Evolutionary conservation across 352 stramenopile species (phyloP).

Genomic region (Globisporangium acanthophoron): DNA sequence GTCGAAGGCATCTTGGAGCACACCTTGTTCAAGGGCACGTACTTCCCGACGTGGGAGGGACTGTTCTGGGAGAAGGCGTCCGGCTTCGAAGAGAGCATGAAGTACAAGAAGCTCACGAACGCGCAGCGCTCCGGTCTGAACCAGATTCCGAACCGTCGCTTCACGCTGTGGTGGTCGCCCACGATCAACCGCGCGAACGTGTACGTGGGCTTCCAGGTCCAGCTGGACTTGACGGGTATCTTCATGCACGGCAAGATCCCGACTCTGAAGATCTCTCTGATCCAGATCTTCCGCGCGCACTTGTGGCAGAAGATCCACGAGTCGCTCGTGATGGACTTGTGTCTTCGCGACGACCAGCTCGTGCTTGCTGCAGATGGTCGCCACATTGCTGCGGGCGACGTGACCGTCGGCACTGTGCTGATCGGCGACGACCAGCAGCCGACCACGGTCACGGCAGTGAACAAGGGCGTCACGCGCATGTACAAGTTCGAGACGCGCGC

Average conservation of each 20-base stretch:
- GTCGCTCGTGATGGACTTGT: constrained; percentile 96
- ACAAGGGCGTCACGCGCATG: constrained; percentile 11
- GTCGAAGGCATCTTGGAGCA: constrained; percentile 99
- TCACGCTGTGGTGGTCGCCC: constrained; percentile 99
- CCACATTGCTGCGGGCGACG: constrained; percentile 7
- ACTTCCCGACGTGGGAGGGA: constrained; percentile 99
- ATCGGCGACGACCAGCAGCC: constrained; percentile 8
- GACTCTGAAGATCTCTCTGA: constrained; percentile 99
- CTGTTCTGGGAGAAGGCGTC: constrained; percentile 99
- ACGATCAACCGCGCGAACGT: constrained; percentile 99
- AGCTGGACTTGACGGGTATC: constrained; percentile 99
- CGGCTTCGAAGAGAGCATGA: constrained; percentile 93
- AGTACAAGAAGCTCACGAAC: constrained; percentile 99
- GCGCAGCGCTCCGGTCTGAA: constrained; percentile 99
- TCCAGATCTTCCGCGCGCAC: constrained; percentile 97
- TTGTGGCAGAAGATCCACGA: constrained; percentile 99
- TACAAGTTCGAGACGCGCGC: constrained; percentile 8
- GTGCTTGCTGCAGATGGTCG: constrained; percentile 14
- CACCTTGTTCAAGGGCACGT: constrained; percentile 99
- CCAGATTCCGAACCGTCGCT: constrained; percentile 99
- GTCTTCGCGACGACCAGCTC: constrained; percentile 9
- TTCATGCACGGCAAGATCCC: constrained; percentile 99
- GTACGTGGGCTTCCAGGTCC: constrained; percentile 99
- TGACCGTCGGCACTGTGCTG: constrained; percentile 10
- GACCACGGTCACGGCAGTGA: constrained; percentile 10